These are phyloP conservation scores for Globisporangium takayamanum DNA, from an alignment of 352 stramenopile genomes.

Conservation along the genomic window DNA sequence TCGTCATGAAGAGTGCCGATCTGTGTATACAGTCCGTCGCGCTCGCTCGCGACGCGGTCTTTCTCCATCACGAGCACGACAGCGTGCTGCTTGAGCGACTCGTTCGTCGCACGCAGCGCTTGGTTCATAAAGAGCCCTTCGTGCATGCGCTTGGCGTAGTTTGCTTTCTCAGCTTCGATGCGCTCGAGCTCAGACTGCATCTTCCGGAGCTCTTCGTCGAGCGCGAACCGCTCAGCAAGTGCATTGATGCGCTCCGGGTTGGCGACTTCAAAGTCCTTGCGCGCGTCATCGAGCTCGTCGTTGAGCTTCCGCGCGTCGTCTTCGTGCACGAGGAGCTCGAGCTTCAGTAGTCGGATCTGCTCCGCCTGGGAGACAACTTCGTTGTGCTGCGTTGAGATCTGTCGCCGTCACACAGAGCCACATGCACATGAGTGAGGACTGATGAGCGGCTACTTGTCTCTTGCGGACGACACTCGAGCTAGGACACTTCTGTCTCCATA, in stretches of 20 bases:
- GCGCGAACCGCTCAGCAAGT: constrained; percentile 41
- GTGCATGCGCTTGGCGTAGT: constrained; percentile 60
- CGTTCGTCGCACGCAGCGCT: constrained; percentile 47
- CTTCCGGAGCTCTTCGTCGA: constrained; percentile 64
- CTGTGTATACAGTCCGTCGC: constrained; percentile 27
- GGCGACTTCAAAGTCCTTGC: constrained; percentile 56
- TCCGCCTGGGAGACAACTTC: constrained; percentile 28
- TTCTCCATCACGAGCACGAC: constrained; percentile 58
- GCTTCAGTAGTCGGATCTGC: constrained; percentile 46
- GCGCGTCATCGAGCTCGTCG: constrained; percentile 44
- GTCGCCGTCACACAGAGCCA: background rate
- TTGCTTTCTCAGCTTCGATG: constrained; percentile 46
- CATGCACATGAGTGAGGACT: background rate
- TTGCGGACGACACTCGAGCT: background rate
- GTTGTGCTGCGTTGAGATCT: constrained; percentile 39
- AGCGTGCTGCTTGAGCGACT: constrained; percentile 54
- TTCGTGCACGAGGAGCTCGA: constrained; percentile 70
- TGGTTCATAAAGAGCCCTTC: constrained; percentile 78
- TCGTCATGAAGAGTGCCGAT: constrained; percentile 25
- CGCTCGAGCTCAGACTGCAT: constrained; percentile 43
- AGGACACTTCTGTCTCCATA: constrained; percentile 6
- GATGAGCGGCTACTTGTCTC: background rate
- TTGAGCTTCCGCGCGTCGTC: constrained; percentile 59
- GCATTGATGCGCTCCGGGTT: constrained; percentile 64
- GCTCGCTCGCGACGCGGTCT: constrained; percentile 38